Conservation (phyloP, 2,329 filamentous ascomycete genomes). For the Penicillium concentricum region DNA sequence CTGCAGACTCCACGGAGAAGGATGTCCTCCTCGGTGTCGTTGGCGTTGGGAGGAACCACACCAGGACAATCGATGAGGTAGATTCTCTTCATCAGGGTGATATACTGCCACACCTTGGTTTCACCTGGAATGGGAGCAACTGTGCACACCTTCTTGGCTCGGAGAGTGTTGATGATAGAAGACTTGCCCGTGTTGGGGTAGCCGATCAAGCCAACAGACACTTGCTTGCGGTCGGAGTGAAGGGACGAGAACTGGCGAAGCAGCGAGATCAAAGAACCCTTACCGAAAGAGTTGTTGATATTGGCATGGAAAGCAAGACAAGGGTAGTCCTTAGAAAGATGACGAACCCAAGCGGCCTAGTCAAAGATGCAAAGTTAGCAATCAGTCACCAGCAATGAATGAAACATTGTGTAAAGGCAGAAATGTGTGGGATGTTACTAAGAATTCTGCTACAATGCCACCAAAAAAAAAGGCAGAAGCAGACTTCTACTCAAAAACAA, state of each 20-base stretch:
- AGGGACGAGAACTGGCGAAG: constrained; percentile 89
- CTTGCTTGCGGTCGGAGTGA: constrained; percentile 88
- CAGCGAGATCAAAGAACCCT: constrained; percentile 88
- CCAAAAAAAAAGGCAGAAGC: constrained; percentile 61
- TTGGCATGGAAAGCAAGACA: constrained; percentile 93
- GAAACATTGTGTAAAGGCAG: constrained; percentile 35
- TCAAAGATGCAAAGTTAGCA: constrained; percentile 30
- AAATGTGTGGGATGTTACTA: constrained; percentile 97
- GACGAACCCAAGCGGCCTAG: constrained; percentile 89
- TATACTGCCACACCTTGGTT: constrained; percentile 98
- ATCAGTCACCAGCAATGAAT: constrained; percentile 31
- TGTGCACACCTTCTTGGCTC: constrained; percentile 90
- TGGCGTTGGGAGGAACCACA: constrained; percentile 84
- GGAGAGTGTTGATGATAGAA: constrained; percentile 92
- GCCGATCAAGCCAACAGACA: constrained; percentile 83
- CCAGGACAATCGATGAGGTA: constrained; percentile 96
- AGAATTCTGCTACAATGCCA: constrained; percentile 75
- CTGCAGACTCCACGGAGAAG: constrained; percentile 87
- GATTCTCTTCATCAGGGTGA: constrained; percentile 90
- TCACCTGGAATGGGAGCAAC: constrained; percentile 94
- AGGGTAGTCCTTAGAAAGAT: constrained; percentile 84
- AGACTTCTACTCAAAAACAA: constrained; percentile 96
- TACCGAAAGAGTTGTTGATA: constrained; percentile 95
- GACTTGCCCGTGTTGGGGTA: constrained; percentile 96
- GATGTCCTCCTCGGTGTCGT: constrained; percentile 82